phyloP scores from a whole-genome alignment of 371 early-diverging fungal species.

The Circinella umbellata region DNA sequence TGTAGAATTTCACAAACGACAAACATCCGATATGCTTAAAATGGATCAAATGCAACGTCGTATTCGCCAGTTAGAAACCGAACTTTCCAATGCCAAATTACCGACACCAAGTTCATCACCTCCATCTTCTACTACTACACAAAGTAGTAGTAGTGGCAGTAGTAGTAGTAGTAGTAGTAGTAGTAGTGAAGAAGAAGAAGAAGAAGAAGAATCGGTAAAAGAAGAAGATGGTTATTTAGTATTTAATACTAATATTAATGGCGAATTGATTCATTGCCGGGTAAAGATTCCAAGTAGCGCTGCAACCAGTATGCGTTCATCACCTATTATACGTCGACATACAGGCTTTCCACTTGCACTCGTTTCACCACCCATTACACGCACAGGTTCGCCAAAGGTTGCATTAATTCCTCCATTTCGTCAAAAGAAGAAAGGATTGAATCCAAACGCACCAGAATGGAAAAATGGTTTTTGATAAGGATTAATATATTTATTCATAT shows the following conservation, averaged over 20 bases:
- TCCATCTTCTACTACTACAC: not conserved
- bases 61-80: conserved; percentile 24
- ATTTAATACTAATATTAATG: conserved; percentile 39
- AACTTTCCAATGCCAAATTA: conserved; percentile 15
- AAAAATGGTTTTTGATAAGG: not conserved
- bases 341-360: conserved; percentile 18
- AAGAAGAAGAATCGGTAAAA: conserved; percentile 21
- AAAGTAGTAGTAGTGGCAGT: too few relatives aligned
- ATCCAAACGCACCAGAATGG: conserved; percentile 48
- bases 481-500: too few relatives aligned
- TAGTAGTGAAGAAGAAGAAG: conserved; percentile 3
- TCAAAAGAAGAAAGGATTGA: conserved; percentile 35
- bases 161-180: not conserved
- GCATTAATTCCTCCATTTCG: conserved; percentile 21
- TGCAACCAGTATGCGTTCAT: conserved; percentile 18
- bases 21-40: conserved; percentile 33
- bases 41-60: conserved; percentile 26
- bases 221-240: conserved; percentile 43
- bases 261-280: conserved; percentile 37
- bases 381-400: conserved; percentile 11
- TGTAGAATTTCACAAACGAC: conserved; percentile 33
- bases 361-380: conserved; percentile 27
- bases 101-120: conserved; percentile 14
- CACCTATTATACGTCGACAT: conserved; percentile 15
- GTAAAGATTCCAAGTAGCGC: conserved; percentile 38